Base-by-base conservation (phyloP, 768 basidiomycete genomes). In the Termitomyces sp. region DNA sequence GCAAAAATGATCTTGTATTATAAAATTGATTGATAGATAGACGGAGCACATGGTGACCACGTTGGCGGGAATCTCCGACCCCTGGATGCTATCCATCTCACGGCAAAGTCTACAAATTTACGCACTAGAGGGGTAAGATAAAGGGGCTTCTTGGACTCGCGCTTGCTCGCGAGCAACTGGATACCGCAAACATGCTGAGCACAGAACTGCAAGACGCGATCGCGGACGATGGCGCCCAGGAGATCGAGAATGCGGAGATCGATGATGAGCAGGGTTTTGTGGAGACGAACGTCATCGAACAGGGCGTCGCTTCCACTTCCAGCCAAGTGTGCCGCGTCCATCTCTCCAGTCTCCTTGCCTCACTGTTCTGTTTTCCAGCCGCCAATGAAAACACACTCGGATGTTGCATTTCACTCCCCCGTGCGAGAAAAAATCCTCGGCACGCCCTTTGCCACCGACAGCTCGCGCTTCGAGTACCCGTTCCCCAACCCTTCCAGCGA, bases 391-490 rank as follows among this genome's bases (percentile, higher is more conserved):
- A 32, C 39, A 10, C 24, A 18, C 6, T 37, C 59, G n/a, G 51
- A 61, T 41, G n/a, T 54, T 4, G 26, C 57, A 41, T 41, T 68
- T 9, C 69, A 70, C 56, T 70, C 71, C 1, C 69, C 70, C 9
- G 65, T 68, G 0, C 18, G 7, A 41, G 55, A 67, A 6, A 71
- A 67, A 13, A 71, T 73, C 44, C 43, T 74, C 22, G 72, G 72
- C 24, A 73, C 73, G 1, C 72, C 73, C 20, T 74, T 73, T 49
- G 65, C 69, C 27, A 68, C 67, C 1, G 63, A 66, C 39, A 41
- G 39, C 32, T 46, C 67, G 13, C 69, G 63, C 16, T 73, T 69
- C 61, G 68, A 72, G 46, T 72, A 71, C 58, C 72, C 73, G 8
- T 72, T 73, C 59, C 65, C 63, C 3, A 60, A 51, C 18, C 26